These are phyloP conservation scores for Suillus bovinus DNA, from an alignment of 768 basidiomycete species.

Conservation along the genomic window DNA sequence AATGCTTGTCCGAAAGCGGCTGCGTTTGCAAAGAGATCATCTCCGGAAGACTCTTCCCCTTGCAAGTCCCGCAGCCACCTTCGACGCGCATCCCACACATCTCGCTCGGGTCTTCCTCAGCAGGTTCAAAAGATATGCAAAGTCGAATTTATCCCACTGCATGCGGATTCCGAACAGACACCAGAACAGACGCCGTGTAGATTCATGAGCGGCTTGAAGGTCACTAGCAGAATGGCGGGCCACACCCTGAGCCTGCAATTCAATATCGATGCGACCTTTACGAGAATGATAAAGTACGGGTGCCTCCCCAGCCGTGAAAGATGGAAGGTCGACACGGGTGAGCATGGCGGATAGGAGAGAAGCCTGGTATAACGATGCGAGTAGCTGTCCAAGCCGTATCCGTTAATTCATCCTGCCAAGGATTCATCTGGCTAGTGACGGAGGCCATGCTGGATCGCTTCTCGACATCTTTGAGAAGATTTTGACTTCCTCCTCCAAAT, in stretches of 20 bases:
- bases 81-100: slow-evolving; percentile 52
- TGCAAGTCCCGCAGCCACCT: slow-evolving; percentile 40
- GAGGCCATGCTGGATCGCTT: slow-evolving; percentile 56
- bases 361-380: slow-evolving; percentile 47
- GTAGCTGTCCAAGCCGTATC: slow-evolving; percentile 49
- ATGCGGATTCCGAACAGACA: slow-evolving; percentile 56
- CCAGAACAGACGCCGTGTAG: slow-evolving; percentile 64
- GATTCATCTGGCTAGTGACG: slow-evolving; percentile 62
- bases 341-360: slow-evolving; percentile 51
- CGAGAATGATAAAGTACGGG: slow-evolving; percentile 51
- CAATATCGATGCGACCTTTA: slow-evolving; percentile 26
- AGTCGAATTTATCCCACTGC: slow-evolving; percentile 61
- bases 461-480: slow-evolving; percentile 62
- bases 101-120: slow-evolving; percentile 28
- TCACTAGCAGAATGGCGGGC: slow-evolving; percentile 20
- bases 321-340: slow-evolving; percentile 42
- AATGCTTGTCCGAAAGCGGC: slow-evolving; percentile 46
- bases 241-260: slow-evolving; percentile 25
- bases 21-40: slow-evolving; percentile 37
- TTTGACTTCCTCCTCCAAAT: slow-evolving; percentile 62
- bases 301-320: slow-evolving; percentile 38
- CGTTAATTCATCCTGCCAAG: slow-evolving; percentile 46
- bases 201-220: slow-evolving; percentile 41
- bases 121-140: slow-evolving; percentile 60
- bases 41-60: slow-evolving; percentile 6